Conservation (phyloP, 2,329 filamentous ascomycete species). For the Aureobasidium sp. region DNA sequence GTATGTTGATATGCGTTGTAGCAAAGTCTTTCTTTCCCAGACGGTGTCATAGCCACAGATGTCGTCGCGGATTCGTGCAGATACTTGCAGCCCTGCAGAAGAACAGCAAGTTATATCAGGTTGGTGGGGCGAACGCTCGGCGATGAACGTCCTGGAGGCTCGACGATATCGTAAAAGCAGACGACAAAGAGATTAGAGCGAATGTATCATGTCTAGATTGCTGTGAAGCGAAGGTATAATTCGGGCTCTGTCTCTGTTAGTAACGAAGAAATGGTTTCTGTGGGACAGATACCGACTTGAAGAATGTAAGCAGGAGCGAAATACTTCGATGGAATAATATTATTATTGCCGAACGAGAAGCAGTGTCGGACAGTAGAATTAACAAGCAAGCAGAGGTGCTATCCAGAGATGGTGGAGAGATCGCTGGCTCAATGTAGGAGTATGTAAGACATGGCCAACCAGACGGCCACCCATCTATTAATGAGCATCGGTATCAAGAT, state of each 20-base stretch:
- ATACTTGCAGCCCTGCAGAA: conserved; percentile 1
- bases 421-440: background rate
- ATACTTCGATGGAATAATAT: background rate
- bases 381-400: background rate
- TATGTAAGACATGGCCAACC: conserved; percentile 2
- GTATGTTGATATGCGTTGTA: conserved; percentile 13
- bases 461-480: background rate
- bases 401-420: background rate
- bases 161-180: background rate
- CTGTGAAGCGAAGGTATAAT: background rate
- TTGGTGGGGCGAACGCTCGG: background rate
- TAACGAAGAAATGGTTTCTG: background rate
- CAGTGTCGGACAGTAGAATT: background rate
- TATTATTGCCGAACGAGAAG: background rate
- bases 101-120: background rate
- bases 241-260: background rate
- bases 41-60: conserved; percentile 5
- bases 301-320: background rate
- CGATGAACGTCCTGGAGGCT: background rate
- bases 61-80: conserved; percentile 10
- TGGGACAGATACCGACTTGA: background rate
- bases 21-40: conserved; percentile 15
- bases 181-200: background rate
- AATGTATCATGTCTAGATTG: too few relatives aligned
- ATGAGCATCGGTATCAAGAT: conserved; percentile 3